Evolutionary conservation across 2,329 filamentous ascomycete genomes (phyloP), one percentile per base, ranked within the genome.

Genomic region (Verticillium nonalfalfae): DNA sequence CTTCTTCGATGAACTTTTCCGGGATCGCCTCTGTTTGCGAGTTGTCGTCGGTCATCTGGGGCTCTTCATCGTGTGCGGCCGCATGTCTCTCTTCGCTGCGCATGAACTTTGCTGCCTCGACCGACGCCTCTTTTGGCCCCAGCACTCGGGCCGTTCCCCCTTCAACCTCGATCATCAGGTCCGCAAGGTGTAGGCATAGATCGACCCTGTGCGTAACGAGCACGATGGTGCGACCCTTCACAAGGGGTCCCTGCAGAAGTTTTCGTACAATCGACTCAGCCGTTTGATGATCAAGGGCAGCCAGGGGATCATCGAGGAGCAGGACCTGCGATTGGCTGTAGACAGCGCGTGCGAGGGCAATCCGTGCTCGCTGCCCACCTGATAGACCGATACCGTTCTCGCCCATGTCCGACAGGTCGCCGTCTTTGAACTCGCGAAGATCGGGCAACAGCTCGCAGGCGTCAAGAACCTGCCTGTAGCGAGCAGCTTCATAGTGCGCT

Each of bases 181-280:
- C 79, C 1, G 92, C 90, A 54, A 93, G 78, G n/a, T 83, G 80
- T 21, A 85, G 82, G 62, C 92, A 90, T 10, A 97, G 77, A 63
- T 93, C 88, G n/a, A 93, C 88, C 40, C 88, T 82, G 70, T 93
- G 90, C 0, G 91, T 93, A 57, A 94, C 90, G 52, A 93, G 85
- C n/a, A 95, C 84, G 0, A 91, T 87, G 0, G 89, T 90, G 6
- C 90, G 82, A 7, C 79, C 82, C 60, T 85, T 82, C 10, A 82
- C 76, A 0, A 89, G 82, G 0, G 88, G 78, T 0, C 83, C 83
- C 21, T 82, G 80, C 59, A 92, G 79, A 66, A 77, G 82, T 73
- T 78, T 84, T 64, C 75, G 84, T 81, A 97, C 67, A 72, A 78
- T 91, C 67, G 70, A 82, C 71, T 74, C 84, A 0, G 84, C 85